Evolutionary conservation across 352 stramenopile genomes (phyloP), one percentile per base, ranked within the genome.

Genomic region (Phytophthora macrochlamydospora): DNA sequence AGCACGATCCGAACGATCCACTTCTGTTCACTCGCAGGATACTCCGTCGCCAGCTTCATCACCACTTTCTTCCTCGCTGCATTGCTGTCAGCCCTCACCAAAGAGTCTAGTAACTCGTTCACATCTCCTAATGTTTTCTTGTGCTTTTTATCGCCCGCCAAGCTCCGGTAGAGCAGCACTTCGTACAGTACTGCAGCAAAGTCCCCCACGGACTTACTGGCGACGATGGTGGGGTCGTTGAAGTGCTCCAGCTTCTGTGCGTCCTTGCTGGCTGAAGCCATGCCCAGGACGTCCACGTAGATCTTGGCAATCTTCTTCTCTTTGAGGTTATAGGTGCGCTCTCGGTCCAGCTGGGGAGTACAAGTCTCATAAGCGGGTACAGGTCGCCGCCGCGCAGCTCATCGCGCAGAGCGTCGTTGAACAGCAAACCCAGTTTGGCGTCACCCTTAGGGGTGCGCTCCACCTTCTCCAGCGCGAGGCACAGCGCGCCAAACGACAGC

Each of bases 311-410:
- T 89, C 69, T 93, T 95, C 74, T 90, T 93, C 65, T 94, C 86
- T 62, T 93, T 93, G 6, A 95, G 71, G 67, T 93, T 94, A 68
- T 94, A 95, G 49, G 81, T 92, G 65, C 88, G 84, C 57, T 94
- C 86, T 56, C 85, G 86, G 67, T 95, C 88, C 51, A 95, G 71
- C 51, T 93, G 86, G 4, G 88, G 88, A 94, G 65, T 50, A 95
- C 56, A 2, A 95, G 73, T 2, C 86, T 79, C 54, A 95, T 68
- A 7, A 95, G 68, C 33, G 88, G 85, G 64, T 91, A 93, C 62
- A 94, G 50, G 51, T 93, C 81, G 37, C 74, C 71, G 31, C 59
- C 76, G 42, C 75, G 69, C 51, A 91, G 74, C 59, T 90, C 66
- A 13, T 73, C 42, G 32, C 80, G 84, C 50, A 95, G 67, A 46